Evolutionary conservation across 441 rosid species (phyloP).

Genomic region (Populus hybrid): DNA sequence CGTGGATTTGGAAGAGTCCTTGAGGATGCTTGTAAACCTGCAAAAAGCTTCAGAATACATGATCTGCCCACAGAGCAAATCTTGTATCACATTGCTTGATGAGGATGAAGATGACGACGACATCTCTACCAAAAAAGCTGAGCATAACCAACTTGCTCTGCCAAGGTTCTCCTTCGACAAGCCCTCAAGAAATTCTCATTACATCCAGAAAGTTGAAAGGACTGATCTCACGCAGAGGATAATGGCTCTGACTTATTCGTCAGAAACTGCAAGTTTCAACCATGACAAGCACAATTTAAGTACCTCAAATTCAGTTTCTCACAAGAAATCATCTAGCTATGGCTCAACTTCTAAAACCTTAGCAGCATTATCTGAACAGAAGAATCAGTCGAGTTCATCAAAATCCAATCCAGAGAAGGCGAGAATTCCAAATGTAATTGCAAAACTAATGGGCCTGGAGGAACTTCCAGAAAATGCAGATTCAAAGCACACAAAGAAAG

Average conservation of each 20-base stretch:
- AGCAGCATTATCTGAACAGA: constrained; percentile 34
- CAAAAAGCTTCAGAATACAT: constrained; percentile 68
- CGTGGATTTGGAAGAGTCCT: constrained; percentile 74
- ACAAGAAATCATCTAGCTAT: constrained; percentile 37
- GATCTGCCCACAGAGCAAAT: constrained; percentile 44
- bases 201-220: constrained; percentile 41
- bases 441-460: constrained; percentile 84
- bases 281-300: constrained; percentile 26
- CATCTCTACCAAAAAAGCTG: constrained; percentile 10
- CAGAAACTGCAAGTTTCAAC: constrained; percentile 30
- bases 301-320: constrained; percentile 36
- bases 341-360: constrained; percentile 18
- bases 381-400: constrained; percentile 31
- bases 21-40: constrained; percentile 69
- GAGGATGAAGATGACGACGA: constrained; percentile 51
- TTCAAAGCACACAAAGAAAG: constrained; percentile 28
- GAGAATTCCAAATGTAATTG: constrained; percentile 83
- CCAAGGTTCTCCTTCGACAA: constrained; percentile 58
- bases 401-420: constrained; percentile 50
- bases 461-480: constrained; percentile 60
- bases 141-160: constrained; percentile 43
- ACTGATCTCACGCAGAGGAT: constrained; percentile 43
- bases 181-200: constrained; percentile 30
- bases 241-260: constrained; percentile 41
- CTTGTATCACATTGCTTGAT: constrained; percentile 63